Percentiles rank a stretch among this genome's conserved stretches.
phyloP scores from a whole-genome alignment of 2,329 filamentous ascomycete species.

The Aspergillus bombycis region DNA sequence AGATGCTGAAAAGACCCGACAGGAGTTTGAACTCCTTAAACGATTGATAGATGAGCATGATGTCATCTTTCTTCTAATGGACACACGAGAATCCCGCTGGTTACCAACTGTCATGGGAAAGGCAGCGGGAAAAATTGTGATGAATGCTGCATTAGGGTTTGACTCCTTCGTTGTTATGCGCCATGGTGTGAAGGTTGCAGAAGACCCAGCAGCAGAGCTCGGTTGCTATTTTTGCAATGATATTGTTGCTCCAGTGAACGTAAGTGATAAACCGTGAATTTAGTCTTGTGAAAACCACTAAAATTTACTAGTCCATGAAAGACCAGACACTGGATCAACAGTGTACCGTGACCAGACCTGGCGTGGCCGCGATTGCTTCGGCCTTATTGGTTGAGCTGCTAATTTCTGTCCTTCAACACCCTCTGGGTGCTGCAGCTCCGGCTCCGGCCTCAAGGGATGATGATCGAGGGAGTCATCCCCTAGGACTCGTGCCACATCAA shows the following conservation, averaged over 20 bases:
- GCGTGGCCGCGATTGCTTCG: slow-evolving; percentile 89
- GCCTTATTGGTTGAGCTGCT: slow-evolving; percentile 88
- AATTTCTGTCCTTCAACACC: slow-evolving; percentile 85
- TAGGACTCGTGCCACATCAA: slow-evolving; percentile 63
- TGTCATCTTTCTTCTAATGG: slow-evolving; percentile 94
- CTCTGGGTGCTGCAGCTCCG: slow-evolving; percentile 52
- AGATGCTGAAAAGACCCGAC: slow-evolving; percentile 69
- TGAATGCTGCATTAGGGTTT: slow-evolving; percentile 95
- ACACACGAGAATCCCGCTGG: slow-evolving; percentile 92
- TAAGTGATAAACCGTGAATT: slow-evolving; percentile 53
- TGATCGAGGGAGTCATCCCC: slow-evolving; percentile 47
- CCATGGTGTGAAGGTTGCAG: slow-evolving; percentile 70
- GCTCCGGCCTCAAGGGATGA: slow-evolving; percentile 37
- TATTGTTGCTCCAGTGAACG: slow-evolving; percentile 90
- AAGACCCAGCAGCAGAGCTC: slow-evolving; percentile 66
- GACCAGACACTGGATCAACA: slow-evolving; percentile 96
- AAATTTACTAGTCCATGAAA: slow-evolving; percentile 73
- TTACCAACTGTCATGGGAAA: slow-evolving; percentile 96
- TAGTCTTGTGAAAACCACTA: neutral
- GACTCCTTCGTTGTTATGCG: slow-evolving; percentile 98
- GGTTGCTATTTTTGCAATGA: slow-evolving; percentile 99
- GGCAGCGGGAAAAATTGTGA: slow-evolving; percentile 86
- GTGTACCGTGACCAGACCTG: slow-evolving; percentile 94
- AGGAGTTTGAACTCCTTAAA: slow-evolving; percentile 75
- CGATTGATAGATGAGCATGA: slow-evolving; percentile 82